These are phyloP conservation scores for Anethum foeniculum DNA, from an alignment of 140 eudicot genomes.

Conservation along the genomic window DNA sequence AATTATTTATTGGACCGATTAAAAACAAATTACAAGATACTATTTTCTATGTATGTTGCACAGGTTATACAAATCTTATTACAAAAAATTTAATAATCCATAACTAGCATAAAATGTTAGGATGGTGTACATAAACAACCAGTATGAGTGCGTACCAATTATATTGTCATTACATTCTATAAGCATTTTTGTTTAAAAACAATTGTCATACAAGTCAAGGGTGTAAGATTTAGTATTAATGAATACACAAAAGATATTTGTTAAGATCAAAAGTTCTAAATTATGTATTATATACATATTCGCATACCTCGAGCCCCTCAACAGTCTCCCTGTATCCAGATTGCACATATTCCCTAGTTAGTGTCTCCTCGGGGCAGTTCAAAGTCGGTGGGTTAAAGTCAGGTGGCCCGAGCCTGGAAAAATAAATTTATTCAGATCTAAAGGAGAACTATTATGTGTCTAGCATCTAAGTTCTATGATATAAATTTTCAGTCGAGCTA, in stretches of 20 bases:
- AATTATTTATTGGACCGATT: not conserved
- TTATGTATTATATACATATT: not conserved
- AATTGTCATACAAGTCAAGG: not conserved
- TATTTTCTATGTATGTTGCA: not conserved
- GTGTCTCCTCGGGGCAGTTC: slow-evolving; percentile 95
- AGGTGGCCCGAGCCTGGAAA: slow-evolving; percentile 58
- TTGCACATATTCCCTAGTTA: slow-evolving; percentile 80
- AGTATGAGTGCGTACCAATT: not conserved
- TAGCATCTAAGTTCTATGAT: not conserved
- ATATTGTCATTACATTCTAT: not conserved
- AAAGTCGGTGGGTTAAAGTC: slow-evolving; percentile 86
- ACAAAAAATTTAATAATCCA: not conserved
- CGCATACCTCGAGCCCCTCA: slow-evolving; percentile 91
- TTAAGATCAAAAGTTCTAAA: not conserved
- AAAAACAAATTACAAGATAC: not conserved
- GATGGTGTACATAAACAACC: not conserved
- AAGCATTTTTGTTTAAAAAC: not conserved
- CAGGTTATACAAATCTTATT: not conserved
- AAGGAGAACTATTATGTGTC: not conserved
- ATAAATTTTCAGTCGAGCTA: not conserved
- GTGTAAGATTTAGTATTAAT: not conserved
- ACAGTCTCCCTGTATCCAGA: slow-evolving; percentile 92
- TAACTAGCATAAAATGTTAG: not conserved
- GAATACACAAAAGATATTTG: not conserved
- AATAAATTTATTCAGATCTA: slow-evolving; percentile 4